Base-by-base conservation (phyloP, 1,139 yeast species). In the Arxiozyma heterogenica region DNA sequence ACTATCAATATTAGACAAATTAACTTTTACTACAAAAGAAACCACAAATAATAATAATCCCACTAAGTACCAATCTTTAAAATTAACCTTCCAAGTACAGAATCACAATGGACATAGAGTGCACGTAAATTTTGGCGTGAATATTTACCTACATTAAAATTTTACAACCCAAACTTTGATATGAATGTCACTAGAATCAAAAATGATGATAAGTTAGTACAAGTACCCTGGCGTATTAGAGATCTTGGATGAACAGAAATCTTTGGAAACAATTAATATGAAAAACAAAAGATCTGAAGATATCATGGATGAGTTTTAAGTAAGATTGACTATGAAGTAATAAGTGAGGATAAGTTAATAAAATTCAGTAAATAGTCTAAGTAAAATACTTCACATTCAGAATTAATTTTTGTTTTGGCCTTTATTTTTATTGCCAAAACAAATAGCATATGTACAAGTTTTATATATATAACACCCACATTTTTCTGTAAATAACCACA, bases 111-210 rank as follows among this genome's bases (percentile, higher is more conserved):
- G 81, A 11, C 82, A 78, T 63, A 74, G 76, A 82, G 82, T 2
- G 77, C 80, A 17, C 72, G 79, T 54, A 74, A 74, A 59, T 87
- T 90, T 71, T 86, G 95, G 94, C 81, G 80, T 63, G 73, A 75
- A 51, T 79, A 82, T 69, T 74, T 89, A 55, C 95, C 95, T 22
- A 82, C 89, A 17, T 75, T 90, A 56, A 85, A 83, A 66, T 90
- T 86, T 70, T 91, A 88, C 72, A 90, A 90, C 69, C 93, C 93
- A 38, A 73, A 75, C 46, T 66, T 86, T 41, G 78, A 81, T 41
- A 82, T 88, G 56, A 75, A 80, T 34, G 85, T 89, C 48, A 73
- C 77, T 30, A 75, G 87, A 60, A 75, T 84, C 47, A 71, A 72
- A 41, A 76, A 81, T 53, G 69, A 68, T 12, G 30, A 71, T 70